Conservation (phyloP, 495 filamentous ascomycete species). For the Endocarpon pusillum region DNA sequence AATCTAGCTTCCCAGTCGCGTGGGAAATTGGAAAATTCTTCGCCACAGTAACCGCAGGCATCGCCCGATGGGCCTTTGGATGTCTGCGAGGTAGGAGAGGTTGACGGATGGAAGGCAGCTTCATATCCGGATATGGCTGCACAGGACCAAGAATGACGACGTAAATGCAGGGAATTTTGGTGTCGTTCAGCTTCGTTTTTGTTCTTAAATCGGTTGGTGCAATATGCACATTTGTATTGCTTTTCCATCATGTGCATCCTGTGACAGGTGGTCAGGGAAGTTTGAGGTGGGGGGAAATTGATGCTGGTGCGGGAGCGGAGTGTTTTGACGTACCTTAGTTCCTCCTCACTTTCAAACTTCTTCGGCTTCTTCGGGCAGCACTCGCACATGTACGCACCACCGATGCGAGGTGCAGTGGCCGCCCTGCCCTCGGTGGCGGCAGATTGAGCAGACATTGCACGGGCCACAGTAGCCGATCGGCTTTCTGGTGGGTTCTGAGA, state of each 20-base stretch:
- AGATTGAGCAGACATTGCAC: too few species aligned
- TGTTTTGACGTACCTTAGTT: constrained; percentile 53
- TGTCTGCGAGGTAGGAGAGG: constrained; percentile 21
- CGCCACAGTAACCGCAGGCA: constrained; percentile 88
- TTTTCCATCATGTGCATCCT: constrained; percentile 84
- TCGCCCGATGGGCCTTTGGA: constrained; percentile 35
- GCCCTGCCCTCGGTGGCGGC: too few species aligned
- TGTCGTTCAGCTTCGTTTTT: constrained; percentile 98
- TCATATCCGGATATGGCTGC: constrained; percentile 61
- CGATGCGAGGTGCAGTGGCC: too few species aligned
- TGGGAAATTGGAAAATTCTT: constrained; percentile 66
- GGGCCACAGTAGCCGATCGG: too few species aligned
- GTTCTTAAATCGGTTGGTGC: constrained; percentile 94
- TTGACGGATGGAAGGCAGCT: constrained; percentile 71
- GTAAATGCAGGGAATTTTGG: constrained; percentile 88
- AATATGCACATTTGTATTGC: constrained; percentile 85
- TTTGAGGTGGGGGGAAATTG: background rate
- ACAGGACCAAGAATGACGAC: constrained; percentile 96
- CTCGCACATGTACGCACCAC: constrained; percentile 63
- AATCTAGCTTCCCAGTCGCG: constrained; percentile 73
- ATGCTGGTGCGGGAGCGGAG: background rate
- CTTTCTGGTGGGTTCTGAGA: too few species aligned
- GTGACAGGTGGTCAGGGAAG: constrained; percentile 5
- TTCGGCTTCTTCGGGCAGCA: constrained; percentile 98
- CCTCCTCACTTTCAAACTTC: constrained; percentile 78